Percentiles rank a stretch among this genome's conserved stretches.
phyloP scores from a whole-genome alignment of 129 eudicot genomes.

The Chrysanthemum makinoi region DNA sequence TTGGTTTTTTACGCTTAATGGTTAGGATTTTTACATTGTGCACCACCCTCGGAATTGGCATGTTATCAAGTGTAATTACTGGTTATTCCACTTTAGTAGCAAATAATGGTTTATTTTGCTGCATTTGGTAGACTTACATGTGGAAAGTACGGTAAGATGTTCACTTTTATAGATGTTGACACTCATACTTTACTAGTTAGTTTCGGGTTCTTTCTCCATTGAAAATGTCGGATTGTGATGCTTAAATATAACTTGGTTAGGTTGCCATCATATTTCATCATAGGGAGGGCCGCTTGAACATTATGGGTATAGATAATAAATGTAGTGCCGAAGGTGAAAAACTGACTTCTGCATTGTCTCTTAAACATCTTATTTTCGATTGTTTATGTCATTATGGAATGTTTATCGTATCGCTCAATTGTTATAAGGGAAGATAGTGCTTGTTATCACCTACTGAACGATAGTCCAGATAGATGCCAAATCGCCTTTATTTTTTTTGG shows the following conservation, averaged over 20 bases:
- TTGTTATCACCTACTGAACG: slow-evolving; percentile 11
- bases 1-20: too few species aligned
- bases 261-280: slow-evolving; percentile 20
- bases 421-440: not conserved
- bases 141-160: too few species aligned
- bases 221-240: slow-evolving; percentile 5
- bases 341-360: slow-evolving; percentile 2
- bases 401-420: not conserved
- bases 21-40: too few species aligned
- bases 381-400: slow-evolving; percentile 8
- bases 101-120: too few species aligned
- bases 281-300: slow-evolving; percentile 38
- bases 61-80: too few species aligned
- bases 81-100: too few species aligned
- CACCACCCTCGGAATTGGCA: too few species aligned
- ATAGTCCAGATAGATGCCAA: not conserved
- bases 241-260: not conserved
- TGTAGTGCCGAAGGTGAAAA: slow-evolving; percentile 46
- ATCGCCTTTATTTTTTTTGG: too few species aligned
- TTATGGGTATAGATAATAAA: slow-evolving; percentile 48
- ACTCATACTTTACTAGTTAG: not conserved
- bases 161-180: slow-evolving; percentile 11
- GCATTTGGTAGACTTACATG: too few species aligned
- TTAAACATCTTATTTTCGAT: not conserved
- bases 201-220: not conserved